Conservation (phyloP, 148 eudicot genomes). For the Agrostemma githago region DNA sequence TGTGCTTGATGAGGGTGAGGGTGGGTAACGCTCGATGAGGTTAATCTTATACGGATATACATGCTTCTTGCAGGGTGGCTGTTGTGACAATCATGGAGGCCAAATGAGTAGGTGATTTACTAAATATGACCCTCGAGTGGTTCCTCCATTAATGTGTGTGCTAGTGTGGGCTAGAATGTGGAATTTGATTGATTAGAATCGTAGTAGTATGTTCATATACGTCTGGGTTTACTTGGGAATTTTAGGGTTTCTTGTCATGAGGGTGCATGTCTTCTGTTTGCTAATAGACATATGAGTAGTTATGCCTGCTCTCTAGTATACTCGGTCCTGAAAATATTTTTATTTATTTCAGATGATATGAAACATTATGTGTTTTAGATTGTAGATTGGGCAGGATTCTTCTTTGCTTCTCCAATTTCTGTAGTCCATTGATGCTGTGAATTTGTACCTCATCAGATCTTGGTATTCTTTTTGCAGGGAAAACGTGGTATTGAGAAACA, state of each 20-base stretch:
- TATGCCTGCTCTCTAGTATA: conserved; percentile 8
- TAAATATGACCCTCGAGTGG: conserved; percentile 49
- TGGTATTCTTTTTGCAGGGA: conserved; percentile 57
- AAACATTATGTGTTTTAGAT: neutral
- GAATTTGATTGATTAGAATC: conserved; percentile 14
- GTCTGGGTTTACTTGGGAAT: neutral
- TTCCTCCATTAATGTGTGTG: conserved; percentile 36
- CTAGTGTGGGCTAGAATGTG: conserved; percentile 48
- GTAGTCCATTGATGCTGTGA: conserved; percentile 11
- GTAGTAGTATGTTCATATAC: neutral
- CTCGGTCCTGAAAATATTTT: conserved; percentile 22
- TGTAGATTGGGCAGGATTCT: conserved; percentile 11
- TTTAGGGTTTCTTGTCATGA: conserved; percentile 10
- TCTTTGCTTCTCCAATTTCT: neutral
- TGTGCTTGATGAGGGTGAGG: conserved; percentile 37
- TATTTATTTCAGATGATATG: conserved; percentile 14
- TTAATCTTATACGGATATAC: conserved; percentile 88
- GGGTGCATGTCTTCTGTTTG: conserved; percentile 13
- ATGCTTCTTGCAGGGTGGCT: conserved; percentile 98
- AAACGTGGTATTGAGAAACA: conserved; percentile 97
- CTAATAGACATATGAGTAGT: neutral
- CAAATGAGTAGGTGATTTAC: conserved; percentile 75
- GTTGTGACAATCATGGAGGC: conserved; percentile 83
- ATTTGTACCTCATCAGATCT: conserved; percentile 37
- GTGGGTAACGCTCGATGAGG: conserved; percentile 49